These are phyloP conservation scores for Pichia rugopelliculosa DNA, from an alignment of 805 yeast species.

Conservation along the genomic window DNA sequence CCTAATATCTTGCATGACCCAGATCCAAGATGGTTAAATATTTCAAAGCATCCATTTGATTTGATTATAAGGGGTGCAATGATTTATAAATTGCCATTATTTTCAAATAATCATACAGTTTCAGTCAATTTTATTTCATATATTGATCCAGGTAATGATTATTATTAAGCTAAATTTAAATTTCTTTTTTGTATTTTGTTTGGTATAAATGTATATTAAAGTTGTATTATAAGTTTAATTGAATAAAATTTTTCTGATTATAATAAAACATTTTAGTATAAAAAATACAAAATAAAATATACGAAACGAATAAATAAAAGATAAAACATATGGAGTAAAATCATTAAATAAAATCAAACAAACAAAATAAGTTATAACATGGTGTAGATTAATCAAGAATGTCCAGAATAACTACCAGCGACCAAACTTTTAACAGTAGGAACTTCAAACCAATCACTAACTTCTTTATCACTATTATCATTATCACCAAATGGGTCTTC, in stretches of 20 bases:
- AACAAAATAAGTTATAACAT: background rate
- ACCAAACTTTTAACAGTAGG: slow-evolving; percentile 41
- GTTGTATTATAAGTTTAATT: background rate
- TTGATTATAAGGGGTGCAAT: slow-evolving; percentile 76
- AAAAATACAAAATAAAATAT: background rate
- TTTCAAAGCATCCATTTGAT: slow-evolving; percentile 77
- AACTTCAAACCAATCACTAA: slow-evolving; percentile 28
- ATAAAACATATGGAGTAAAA: background rate
- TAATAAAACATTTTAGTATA: background rate
- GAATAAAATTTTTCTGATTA: background rate
- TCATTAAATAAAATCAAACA: background rate
- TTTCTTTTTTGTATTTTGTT: background rate
- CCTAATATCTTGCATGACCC: slow-evolving; percentile 13
- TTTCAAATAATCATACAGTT: slow-evolving; percentile 44
- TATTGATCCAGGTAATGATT: slow-evolving; percentile 41
- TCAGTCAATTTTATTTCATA: slow-evolving; percentile 52
- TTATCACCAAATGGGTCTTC: slow-evolving; percentile 31
- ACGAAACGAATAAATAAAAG: background rate
- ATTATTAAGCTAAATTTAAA: background rate
- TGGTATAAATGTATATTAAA: background rate
- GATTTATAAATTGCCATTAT: slow-evolving; percentile 67
- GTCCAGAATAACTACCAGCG: slow-evolving; percentile 44
- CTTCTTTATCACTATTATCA: slow-evolving; percentile 14
- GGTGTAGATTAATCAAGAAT: slow-evolving; percentile 9
- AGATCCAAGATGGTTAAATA: slow-evolving; percentile 58